Percentiles rank a stretch among this genome's conserved stretches.
Evolutionary conservation across 2,329 filamentous ascomycete species (phyloP).

Genomic region (Saccharata proteae): DNA sequence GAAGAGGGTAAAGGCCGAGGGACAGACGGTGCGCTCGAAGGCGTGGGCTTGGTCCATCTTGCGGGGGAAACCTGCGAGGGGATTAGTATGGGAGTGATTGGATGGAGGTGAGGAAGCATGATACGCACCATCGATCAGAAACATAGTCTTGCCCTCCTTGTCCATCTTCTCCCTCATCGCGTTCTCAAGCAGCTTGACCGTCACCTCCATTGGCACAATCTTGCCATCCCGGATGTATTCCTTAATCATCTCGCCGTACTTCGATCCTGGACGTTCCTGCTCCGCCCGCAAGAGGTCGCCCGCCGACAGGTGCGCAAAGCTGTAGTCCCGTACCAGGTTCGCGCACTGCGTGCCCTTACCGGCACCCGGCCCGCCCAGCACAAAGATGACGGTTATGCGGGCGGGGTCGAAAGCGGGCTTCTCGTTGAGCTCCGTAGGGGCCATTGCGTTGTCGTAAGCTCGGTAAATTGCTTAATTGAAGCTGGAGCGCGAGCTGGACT

Average conservation of each 20-base stretch:
- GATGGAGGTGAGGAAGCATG: not conserved
- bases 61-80: conserved; percentile 62
- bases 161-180: conserved; percentile 66
- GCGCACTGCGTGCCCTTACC: conserved; percentile 95
- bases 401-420: conserved; percentile 61
- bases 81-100: not conserved
- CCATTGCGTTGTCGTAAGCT: conserved; percentile 20
- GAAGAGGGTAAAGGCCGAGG: conserved; percentile 77
- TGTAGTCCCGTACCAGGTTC: conserved; percentile 74
- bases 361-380: conserved; percentile 88
- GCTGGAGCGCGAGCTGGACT: conserved; percentile 4
- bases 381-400: conserved; percentile 86
- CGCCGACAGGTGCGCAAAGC: conserved; percentile 85
- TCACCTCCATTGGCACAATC: conserved; percentile 99
- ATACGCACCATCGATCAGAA: conserved; percentile 50
- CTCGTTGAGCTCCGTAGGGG: conserved; percentile 35
- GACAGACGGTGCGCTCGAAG: conserved; percentile 84
- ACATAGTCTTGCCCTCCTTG: conserved; percentile 50
- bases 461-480: not conserved
- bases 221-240: conserved; percentile 86
- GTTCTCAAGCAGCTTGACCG: conserved; percentile 84
- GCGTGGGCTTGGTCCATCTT: conserved; percentile 95
- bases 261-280: conserved; percentile 70
- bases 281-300: conserved; percentile 90
- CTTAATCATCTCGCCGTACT: conserved; percentile 89